A percentile compares a stretch with the other conserved stretches of the same genome.
These are phyloP conservation scores for Mariannaea sp. DNA, from an alignment of 2,329 filamentous ascomycete genomes.

Conservation along the genomic window DNA sequence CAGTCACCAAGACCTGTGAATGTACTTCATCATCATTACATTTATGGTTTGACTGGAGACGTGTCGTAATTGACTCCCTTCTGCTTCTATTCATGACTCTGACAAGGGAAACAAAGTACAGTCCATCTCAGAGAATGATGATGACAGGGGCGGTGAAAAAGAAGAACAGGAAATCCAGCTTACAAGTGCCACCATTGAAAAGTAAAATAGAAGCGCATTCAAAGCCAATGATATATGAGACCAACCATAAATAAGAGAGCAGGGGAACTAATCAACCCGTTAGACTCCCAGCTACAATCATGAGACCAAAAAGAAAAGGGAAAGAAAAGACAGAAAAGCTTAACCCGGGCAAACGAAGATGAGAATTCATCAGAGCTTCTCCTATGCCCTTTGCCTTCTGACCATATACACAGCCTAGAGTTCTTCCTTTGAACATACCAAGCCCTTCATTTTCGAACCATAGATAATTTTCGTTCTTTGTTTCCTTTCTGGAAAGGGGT, in stretches of 20 bases:
- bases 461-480: neutral
- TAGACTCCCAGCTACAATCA: slow-evolving; percentile 5
- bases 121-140: too few species aligned
- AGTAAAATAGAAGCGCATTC: slow-evolving; percentile 1
- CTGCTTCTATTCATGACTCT: too few species aligned
- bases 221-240: neutral
- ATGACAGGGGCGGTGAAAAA: too few species aligned
- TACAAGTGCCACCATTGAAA: slow-evolving; percentile 19
- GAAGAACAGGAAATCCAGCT: slow-evolving; percentile 3
- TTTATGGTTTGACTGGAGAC: too few species aligned
- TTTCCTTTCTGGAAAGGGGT: neutral
- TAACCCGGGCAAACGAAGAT: too few species aligned
- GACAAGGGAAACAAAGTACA: too few species aligned
- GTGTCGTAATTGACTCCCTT: too few species aligned
- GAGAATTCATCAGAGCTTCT: neutral
- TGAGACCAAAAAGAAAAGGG: neutral
- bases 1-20: too few species aligned
- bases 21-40: too few species aligned
- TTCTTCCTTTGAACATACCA: neutral
- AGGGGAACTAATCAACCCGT: neutral
- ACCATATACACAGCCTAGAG: neutral
- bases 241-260: neutral
- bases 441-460: neutral
- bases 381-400: neutral
- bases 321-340: too few species aligned